Base-by-base conservation (phyloP, 2,329 filamentous ascomycete species). In the Chaetomium sp. region DNA sequence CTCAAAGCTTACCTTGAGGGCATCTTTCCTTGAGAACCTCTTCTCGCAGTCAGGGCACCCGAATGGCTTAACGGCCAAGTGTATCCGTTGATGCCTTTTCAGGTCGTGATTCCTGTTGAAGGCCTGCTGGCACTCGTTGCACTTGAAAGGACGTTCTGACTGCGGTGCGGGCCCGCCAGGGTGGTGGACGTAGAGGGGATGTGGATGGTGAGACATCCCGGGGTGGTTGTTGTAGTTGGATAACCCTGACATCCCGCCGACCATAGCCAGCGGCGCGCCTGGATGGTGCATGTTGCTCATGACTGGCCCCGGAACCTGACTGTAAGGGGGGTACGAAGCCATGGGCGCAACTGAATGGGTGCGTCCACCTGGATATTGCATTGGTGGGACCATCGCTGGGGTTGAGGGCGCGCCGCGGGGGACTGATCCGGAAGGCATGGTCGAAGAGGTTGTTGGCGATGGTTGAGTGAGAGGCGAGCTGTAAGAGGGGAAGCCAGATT, bases 51-150 rank as follows among this genome's bases (percentile, higher is more conserved):
- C 87, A 6, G 77, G 82, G 70, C 94, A 99, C 0, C 91, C 91
- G 70, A 92, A 97, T 0, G 94, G 94, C 77, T 99, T 99, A 42
- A 97, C 89, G 0, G 91, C 89, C 56, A 97, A 73, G 71, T 99
- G 94, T 57, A 97, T 97, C 49, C 91, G 79, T 77, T 96, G 96
- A 71, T 99, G 94, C 51, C 94, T 82, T 74, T 99, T 99, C 64
- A 97, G 72, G 67, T 97, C 94, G 68, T 97, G 94, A 62, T 97
- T 97, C 4, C 94, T 80, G 70, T 95, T 97, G 75, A 99, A 99
- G 40, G 89, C 91, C 69, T 95, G 90, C 0, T 88, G 84, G 67
- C 94, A 99, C 68, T 88, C 81, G 64, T 97, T 91, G 69, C 94
- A 99, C 71, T 91, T 91, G 77, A 95, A 97, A 0, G 94, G 94